phyloP scores from a whole-genome alignment of 2,329 filamentous ascomycete genomes.

The Xylariaceae sp. region DNA sequence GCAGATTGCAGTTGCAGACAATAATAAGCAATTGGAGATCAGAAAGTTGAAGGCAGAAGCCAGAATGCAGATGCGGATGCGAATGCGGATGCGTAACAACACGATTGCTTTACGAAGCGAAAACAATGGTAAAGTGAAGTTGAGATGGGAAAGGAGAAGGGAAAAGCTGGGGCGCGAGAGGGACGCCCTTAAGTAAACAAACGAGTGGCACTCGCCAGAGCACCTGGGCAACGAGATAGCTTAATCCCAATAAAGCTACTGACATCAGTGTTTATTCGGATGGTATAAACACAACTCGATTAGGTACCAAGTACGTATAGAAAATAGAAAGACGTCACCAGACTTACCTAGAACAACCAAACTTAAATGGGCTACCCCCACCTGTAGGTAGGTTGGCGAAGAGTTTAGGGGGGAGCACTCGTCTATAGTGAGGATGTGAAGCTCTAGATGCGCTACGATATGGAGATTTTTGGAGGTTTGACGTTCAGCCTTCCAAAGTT shows the following conservation, averaged over 20 bases:
- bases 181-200: no score
- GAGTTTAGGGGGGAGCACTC: neutral
- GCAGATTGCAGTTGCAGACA: neutral
- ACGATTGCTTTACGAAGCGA: no score
- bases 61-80: neutral
- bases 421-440: constrained; percentile 3
- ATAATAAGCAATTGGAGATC: no score
- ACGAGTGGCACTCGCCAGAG: no score
- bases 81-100: neutral
- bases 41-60: neutral
- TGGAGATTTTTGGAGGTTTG: constrained; percentile 26
- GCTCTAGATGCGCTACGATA: constrained; percentile 3
- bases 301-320: no score
- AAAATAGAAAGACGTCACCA: neutral
- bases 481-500: constrained; percentile 14
- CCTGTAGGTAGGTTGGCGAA: neutral
- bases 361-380: neutral
- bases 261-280: no score
- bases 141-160: no score
- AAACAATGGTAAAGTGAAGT: no score
- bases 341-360: constrained; percentile 14
- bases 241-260: no score
- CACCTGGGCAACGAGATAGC: no score
- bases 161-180: no score
- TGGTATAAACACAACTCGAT: no score